Base-by-base conservation (phyloP, 2,329 filamentous ascomycete genomes). In the Alternaria alternata region DNA sequence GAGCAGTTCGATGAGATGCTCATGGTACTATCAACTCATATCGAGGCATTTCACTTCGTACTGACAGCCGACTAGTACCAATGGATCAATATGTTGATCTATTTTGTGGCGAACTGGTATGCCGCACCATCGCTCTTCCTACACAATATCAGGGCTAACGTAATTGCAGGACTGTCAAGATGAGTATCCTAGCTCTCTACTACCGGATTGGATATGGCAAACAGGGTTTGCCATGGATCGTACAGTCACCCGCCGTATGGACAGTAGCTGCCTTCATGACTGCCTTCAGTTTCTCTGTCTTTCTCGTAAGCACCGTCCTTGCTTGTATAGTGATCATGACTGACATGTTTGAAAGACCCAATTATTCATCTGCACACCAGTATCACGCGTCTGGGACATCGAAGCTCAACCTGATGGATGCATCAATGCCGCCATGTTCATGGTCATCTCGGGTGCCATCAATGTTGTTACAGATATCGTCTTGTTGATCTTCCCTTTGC, bases 141-240 rank as follows among this genome's bases (percentile, higher is more conserved):
- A 11, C 9, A 16, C 28, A 5, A 28, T 12, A 9, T 11, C 34
- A 49, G 12, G 9, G 20, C 48, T 54, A 48, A 58, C 46, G 12
- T 41, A 32, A 47, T 14, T 24, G 20, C 12, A 74, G 71, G 70
- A 62, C 71, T 12, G 70, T 75, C 0, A 75, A 75, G 42, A 72
- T 75, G 70, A 74, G 71, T 57, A 73, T 74, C 12, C 51, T 75
- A 11, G 68, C 69, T 2, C 54, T 75, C 2, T 75, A 72, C 49
- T 65, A 73, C 60, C 67, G 72, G 11, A 74, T 75, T 36, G 69
- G 69, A 9, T 65, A 61, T 11, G 67, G 69, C 12, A 65, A 64
- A 44, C 67, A 64, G 22, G 72, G 67, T 3, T 59, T 73, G 5
- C 71, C 72, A 0, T 64, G 67, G 61, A 66, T 70, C 12, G 54